Evolutionary conservation across 1,284 basidiomycete species (phyloP).

Genomic region (Naganishia sp.): DNA sequence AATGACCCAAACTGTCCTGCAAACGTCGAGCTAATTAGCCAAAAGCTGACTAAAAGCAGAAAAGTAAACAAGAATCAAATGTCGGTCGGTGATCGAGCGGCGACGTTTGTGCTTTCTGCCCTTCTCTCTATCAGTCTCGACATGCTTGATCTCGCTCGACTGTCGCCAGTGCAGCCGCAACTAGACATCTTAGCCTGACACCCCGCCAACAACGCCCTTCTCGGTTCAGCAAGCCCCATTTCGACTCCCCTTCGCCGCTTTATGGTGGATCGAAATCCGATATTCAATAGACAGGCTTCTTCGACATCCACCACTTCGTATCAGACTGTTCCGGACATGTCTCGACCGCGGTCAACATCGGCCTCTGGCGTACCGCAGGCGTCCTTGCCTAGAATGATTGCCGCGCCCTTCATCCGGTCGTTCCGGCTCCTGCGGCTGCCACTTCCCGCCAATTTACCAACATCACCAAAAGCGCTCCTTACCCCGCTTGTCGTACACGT

Average conservation of each 20-base stretch:
- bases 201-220: no score
- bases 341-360: slow-evolving; percentile 22
- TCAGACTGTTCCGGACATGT: slow-evolving; percentile 5
- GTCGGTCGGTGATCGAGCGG: no score
- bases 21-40: neutral
- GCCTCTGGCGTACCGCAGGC: slow-evolving; percentile 31
- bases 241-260: neutral
- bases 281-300: slow-evolving; percentile 1
- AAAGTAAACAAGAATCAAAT: no score
- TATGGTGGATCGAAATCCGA: slow-evolving; percentile 10
- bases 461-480: slow-evolving; percentile 38
- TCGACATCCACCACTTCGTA: neutral
- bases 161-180: no score
- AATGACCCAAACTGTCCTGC: neutral
- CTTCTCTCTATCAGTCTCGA: no score
- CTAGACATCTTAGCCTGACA: no score
- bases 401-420: slow-evolving; percentile 41
- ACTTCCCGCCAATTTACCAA: slow-evolving; percentile 39
- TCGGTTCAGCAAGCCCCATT: neutral
- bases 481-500: slow-evolving; percentile 45
- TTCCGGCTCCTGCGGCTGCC: slow-evolving; percentile 39
- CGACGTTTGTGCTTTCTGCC: no score
- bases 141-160: no score
- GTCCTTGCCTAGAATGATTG: slow-evolving; percentile 44
- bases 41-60: no score